These are phyloP conservation scores for Suillus plorans DNA, from an alignment of 768 basidiomycete genomes.

Conservation along the genomic window DNA sequence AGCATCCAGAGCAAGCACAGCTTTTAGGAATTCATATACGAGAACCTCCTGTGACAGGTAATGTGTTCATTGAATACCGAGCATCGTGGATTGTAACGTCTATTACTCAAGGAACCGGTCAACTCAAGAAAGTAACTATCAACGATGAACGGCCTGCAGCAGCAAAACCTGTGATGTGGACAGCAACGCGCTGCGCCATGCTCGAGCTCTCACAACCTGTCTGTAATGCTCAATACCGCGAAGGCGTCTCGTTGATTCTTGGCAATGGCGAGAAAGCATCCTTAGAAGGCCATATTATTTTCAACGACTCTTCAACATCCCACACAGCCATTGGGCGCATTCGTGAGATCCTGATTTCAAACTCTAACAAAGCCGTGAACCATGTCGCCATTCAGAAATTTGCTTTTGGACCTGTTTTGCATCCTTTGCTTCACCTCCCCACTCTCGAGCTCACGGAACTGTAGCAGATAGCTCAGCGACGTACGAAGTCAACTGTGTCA, in stretches of 20 bases:
- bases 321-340: background rate
- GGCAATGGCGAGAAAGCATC: background rate
- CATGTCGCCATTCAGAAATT: slow-evolving; percentile 1
- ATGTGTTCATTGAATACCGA: background rate
- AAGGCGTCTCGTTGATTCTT: background rate
- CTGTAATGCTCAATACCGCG: background rate
- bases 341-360: background rate
- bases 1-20: slow-evolving; percentile 7
- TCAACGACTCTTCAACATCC: background rate
- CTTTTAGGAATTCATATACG: background rate
- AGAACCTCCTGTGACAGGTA: background rate
- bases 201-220: background rate
- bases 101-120: background rate
- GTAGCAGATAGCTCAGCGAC: no score
- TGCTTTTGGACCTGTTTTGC: background rate
- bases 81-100: background rate
- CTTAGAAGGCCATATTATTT: background rate
- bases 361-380: background rate
- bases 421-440: background rate
- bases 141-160: background rate
- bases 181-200: background rate
- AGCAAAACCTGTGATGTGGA: background rate
- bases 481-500: no score
- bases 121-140: background rate
- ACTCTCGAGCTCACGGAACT: background rate